Conservation (phyloP, 768 basidiomycete species). For the Suillus clintonianus region DNA sequence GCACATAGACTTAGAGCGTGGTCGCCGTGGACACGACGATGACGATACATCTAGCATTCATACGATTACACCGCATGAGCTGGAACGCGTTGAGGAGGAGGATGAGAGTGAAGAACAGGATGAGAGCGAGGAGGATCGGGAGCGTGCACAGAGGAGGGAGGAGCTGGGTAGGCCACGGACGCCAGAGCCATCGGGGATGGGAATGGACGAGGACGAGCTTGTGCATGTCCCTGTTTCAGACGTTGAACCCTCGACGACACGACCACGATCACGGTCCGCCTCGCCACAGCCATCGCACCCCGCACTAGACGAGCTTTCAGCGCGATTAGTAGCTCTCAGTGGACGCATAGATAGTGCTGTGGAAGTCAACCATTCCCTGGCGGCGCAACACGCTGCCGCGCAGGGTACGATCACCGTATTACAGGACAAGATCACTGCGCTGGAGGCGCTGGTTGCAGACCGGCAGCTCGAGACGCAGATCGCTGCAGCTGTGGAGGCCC, state of each 20-base stretch:
- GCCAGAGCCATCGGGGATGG: slow-evolving; percentile 73
- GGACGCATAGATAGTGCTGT: slow-evolving; percentile 77
- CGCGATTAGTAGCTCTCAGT: slow-evolving; percentile 61
- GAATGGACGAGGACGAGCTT: slow-evolving; percentile 44
- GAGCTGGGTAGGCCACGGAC: slow-evolving; percentile 75
- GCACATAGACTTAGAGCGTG: slow-evolving; percentile 11
- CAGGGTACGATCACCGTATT: slow-evolving; percentile 71
- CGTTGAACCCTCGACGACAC: slow-evolving; percentile 26
- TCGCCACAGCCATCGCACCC: slow-evolving; percentile 28
- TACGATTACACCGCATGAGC: slow-evolving; percentile 69
- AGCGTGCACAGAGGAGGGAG: slow-evolving; percentile 44
- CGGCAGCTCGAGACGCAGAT: slow-evolving; percentile 43
- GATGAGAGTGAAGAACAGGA: slow-evolving; percentile 58
- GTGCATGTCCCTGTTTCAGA: slow-evolving; percentile 19
- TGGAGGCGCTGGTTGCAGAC: slow-evolving; percentile 69
- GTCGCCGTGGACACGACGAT: slow-evolving; percentile 46
- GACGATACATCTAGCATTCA: slow-evolving; percentile 72
- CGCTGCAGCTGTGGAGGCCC: slow-evolving; percentile 32
- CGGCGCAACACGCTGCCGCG: slow-evolving; percentile 76
- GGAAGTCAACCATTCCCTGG: slow-evolving; percentile 69
- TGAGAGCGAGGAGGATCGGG: slow-evolving; percentile 48
- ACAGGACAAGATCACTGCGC: slow-evolving; percentile 63
- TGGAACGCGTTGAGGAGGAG: slow-evolving; percentile 75
- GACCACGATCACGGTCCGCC: slow-evolving; percentile 15
- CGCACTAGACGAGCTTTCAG: slow-evolving; percentile 57